A percentile compares a stretch with the other conserved stretches of the same genome.
Conservation (phyloP, 1,284 basidiomycete species). For the Chondrostereum purpureum region DNA sequence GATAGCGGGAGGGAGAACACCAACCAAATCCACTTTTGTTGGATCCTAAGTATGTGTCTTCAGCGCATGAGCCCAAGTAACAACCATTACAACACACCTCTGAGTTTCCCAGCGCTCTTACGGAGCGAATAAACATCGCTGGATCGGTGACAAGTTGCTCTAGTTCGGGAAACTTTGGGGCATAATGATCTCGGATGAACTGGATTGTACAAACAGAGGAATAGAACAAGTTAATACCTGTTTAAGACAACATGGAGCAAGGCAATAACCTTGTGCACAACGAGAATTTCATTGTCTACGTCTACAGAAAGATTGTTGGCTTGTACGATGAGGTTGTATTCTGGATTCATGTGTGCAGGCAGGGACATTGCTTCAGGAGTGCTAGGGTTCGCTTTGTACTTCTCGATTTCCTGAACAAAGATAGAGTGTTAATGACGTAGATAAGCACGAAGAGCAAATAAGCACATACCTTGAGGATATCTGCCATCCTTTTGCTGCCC, state of each 20-base stretch:
- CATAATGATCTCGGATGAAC: conserved; percentile 99
- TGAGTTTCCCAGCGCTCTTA: conserved; percentile 82
- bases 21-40: conserved; percentile 75
- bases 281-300: conserved; percentile 94
- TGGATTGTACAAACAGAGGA: conserved; percentile 24
- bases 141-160: conserved; percentile 93
- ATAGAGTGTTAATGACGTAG: not conserved
- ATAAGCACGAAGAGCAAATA: not conserved
- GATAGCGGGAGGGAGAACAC: conserved; percentile 83
- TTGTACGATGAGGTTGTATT: conserved; percentile 94
- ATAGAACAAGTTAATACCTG: conserved; percentile 29
- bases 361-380: conserved; percentile 72
- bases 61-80: not conserved
- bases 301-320: conserved; percentile 99
- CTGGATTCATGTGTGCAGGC: conserved; percentile 87
- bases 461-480: conserved; percentile 68
- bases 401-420: conserved; percentile 71
- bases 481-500: conserved; percentile 76
- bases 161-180: conserved; percentile 92
- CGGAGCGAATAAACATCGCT: conserved; percentile 88
- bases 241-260: conserved; percentile 34
- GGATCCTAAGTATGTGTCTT: conserved; percentile 48
- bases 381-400: conserved; percentile 73
- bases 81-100: conserved; percentile 37
- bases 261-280: conserved; percentile 80